Percentiles rank a stretch among this genome's conserved stretches.
Evolutionary conservation across 805 yeast species (phyloP).

Genomic region (Komagataella phaffii): DNA sequence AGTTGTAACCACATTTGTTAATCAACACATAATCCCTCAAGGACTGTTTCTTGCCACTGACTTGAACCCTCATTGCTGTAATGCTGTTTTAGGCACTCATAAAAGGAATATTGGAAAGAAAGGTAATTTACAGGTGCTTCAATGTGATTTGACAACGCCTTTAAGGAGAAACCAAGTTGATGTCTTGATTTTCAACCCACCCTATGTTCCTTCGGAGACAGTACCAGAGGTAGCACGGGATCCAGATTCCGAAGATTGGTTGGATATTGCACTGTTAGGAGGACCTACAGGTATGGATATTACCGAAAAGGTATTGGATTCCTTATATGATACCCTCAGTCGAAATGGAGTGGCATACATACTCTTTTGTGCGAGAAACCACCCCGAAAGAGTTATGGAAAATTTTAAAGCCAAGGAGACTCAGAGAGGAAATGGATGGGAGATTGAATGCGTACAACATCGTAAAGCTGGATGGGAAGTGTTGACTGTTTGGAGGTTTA

Average conservation of each 20-base stretch:
- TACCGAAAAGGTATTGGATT: constrained; percentile 49
- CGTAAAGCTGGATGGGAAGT: constrained; percentile 97
- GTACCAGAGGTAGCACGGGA: constrained; percentile 48
- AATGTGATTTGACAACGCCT: constrained; percentile 42
- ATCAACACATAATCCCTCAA: constrained; percentile 37
- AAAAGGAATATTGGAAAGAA: constrained; percentile 8
- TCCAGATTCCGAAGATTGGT: constrained; percentile 47
- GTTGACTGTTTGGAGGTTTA: constrained; percentile 58
- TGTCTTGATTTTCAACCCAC: constrained; percentile 81
- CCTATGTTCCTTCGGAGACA: constrained; percentile 81
- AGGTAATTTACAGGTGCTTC: constrained; percentile 30
- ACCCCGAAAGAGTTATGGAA: constrained; percentile 48
- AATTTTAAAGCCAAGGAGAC: constrained; percentile 25
- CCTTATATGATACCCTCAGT: constrained; percentile 39
- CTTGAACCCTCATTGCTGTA: constrained; percentile 67
- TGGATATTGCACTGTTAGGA: constrained; percentile 83
- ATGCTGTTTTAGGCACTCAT: constrained; percentile 30
- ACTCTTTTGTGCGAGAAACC: constrained; percentile 82
- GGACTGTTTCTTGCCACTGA: constrained; percentile 61
- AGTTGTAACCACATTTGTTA: constrained; percentile 67
- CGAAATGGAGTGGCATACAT: constrained; percentile 69
- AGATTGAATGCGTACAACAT: constrained; percentile 32
- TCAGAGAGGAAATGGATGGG: constrained; percentile 27
- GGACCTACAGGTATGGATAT: constrained; percentile 86
- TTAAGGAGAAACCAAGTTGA: constrained; percentile 41